These are phyloP conservation scores for Vitis rotundifolia DNA, from an alignment of 164 flowering plant genomes.

Conservation along the genomic window DNA sequence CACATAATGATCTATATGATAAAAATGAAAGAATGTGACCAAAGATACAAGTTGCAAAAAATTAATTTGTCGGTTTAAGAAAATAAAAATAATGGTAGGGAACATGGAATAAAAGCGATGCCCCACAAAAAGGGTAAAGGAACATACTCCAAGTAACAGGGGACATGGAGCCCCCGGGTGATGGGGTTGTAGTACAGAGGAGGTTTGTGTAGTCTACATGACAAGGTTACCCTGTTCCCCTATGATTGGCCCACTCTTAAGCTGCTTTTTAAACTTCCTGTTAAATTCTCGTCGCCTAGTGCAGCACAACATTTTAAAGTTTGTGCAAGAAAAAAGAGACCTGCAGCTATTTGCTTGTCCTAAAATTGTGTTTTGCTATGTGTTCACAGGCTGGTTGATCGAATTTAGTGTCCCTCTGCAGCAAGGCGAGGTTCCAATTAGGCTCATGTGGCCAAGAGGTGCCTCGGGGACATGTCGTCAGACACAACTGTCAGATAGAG, in stretches of 20 bases:
- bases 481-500: not conserved
- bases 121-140: conserved; percentile 15
- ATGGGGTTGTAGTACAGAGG: conserved; percentile 10
- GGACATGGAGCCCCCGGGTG: conserved; percentile 2
- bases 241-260: not conserved
- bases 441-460: no score
- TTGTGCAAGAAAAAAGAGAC: not conserved
- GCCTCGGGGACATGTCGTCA: no score
- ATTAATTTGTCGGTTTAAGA: conserved; percentile 1
- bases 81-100: not conserved
- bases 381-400: not conserved
- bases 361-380: not conserved
- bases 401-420: not conserved
- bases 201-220: conserved; percentile 7
- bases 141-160: not conserved
- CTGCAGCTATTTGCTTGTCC: not conserved
- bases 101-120: not conserved
- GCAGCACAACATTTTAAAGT: not conserved
- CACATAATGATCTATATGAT: no score
- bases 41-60: not conserved
- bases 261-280: not conserved
- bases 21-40: not conserved
- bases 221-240: conserved; percentile 5
- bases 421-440: not conserved
- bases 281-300: not conserved